Base-by-base conservation (phyloP, 2,329 filamentous ascomycete genomes). In the Aureobasidium sp. region DNA sequence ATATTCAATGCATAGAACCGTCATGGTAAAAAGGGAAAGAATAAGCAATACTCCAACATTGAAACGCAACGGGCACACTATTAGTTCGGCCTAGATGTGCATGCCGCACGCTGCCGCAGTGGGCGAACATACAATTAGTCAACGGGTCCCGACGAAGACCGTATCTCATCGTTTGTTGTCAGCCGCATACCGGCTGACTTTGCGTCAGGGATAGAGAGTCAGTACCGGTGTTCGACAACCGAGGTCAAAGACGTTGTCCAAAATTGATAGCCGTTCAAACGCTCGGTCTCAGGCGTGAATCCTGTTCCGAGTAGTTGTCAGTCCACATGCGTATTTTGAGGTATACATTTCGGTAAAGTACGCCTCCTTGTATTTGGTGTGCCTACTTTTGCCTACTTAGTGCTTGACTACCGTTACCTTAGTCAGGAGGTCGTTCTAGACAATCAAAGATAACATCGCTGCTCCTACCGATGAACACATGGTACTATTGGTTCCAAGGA, bases 191-290 rank as follows among this genome's bases (percentile, higher is more conserved):
- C 53, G 53, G n/a, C 41, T 21, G 30, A 9, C 8, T 5, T 34
- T 21, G 41, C 37, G 16, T n/a, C 39, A 25, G 34, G 16, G 9
- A 29, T 34, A 11, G 3, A 10, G n/a, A 5, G 10, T 45, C 41
- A 10, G 25, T 13, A 21, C n/a, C 11, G 9, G 10, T 21, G 16
- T 21, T 32, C 51, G 51, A 54, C 51, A 25, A 57, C 45, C 11
- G 3, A 57, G 53, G 53, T 29, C 10, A 11, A 10, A 27, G 39
- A 44, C 53, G 53, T 57, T 57, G 39, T 6, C 34, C 30, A 54
- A 45, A 57, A 36, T 57, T 45, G 53, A 57, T n/a, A 57, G 45
- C 39, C 39, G 53, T 45, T 36, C 11, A 10, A 57, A 57, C 53
- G 53, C 16, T 45, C 14, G 29, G 50, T 54, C 27, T 45, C 29